Percentiles rank a stretch among this genome's conserved stretches.
Conservation (phyloP, 2,329 filamentous ascomycete genomes). For the Fonsecaea pedrosoi region DNA sequence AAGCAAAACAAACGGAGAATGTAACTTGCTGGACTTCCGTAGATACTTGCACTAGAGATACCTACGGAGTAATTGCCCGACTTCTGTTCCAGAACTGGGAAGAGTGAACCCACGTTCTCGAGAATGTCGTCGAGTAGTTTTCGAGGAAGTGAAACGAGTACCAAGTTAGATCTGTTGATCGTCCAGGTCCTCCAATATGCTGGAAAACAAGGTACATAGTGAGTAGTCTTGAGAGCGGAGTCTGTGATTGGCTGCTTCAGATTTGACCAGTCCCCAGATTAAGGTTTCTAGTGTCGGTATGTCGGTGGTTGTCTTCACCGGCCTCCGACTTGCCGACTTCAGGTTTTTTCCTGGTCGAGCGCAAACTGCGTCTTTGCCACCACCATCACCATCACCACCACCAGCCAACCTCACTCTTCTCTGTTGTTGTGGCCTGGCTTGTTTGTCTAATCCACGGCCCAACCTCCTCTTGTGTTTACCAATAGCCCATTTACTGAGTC, state of each 20-base stretch:
- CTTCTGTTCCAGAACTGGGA: constrained; percentile 1
- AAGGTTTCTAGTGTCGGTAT: constrained; percentile 16
- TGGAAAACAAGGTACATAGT: constrained; percentile 14
- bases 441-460: background rate
- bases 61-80: background rate
- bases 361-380: background rate
- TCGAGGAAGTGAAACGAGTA: constrained; percentile 19
- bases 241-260: constrained; percentile 22
- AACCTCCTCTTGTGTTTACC: constrained; percentile 7
- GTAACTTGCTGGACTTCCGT: constrained; percentile 1
- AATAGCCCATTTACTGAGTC: background rate
- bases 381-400: background rate
- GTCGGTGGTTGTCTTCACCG: constrained; percentile 2
- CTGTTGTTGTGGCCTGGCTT: background rate
- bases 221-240: background rate
- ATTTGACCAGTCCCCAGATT: background rate
- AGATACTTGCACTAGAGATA: background rate
- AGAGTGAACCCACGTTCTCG: background rate
- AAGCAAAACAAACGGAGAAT: background rate
- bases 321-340: constrained; percentile 21
- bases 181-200: constrained; percentile 2
- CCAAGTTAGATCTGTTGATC: constrained; percentile 12
- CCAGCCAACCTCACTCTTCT: constrained; percentile 8
- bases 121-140: background rate
- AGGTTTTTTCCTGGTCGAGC: constrained; percentile 12